Evolutionary conservation across 495 filamentous ascomycete species (phyloP).

Genomic region (Lentithecium fluviatile): DNA sequence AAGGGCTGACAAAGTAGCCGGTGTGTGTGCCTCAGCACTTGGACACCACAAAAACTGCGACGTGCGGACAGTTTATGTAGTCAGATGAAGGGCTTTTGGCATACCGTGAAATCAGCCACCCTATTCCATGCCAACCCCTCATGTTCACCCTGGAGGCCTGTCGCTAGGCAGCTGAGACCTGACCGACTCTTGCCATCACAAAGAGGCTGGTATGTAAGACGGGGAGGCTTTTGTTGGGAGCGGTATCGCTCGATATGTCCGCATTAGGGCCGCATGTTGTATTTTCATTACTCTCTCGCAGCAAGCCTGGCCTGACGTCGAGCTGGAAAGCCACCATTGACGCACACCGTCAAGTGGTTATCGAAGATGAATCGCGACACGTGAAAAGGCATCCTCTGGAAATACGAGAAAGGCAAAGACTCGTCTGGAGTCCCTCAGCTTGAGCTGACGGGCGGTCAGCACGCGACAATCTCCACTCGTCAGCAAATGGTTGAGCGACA

Average conservation of each 20-base stretch:
- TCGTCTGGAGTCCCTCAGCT: neutral
- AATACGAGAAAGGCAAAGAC: neutral
- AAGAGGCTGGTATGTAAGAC: neutral
- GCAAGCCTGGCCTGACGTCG: too few relatives aligned
- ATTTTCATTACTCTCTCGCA: too few relatives aligned
- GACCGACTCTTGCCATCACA: slow-evolving; percentile 5
- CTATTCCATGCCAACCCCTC: too few relatives aligned
- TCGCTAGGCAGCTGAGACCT: slow-evolving; percentile 18
- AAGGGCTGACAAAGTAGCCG: neutral
- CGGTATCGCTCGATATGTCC: neutral
- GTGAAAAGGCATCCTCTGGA: too few relatives aligned
- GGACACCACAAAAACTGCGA: neutral
- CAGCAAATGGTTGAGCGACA: too few relatives aligned
- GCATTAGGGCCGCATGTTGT: too few relatives aligned
- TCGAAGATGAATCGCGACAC: too few relatives aligned
- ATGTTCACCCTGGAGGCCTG: too few relatives aligned
- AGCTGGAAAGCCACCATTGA: too few relatives aligned
- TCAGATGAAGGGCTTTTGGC: neutral
- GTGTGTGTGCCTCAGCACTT: too few relatives aligned
- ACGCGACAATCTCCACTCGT: neutral
- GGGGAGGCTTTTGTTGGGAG: neutral
- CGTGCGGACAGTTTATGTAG: neutral
- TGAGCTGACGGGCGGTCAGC: slow-evolving; percentile 7
- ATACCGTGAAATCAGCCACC: too few relatives aligned
- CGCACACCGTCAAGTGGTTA: too few relatives aligned